These are phyloP conservation scores for Fusarium longipes DNA, from an alignment of 2,329 filamentous ascomycete genomes.

Conservation along the genomic window DNA sequence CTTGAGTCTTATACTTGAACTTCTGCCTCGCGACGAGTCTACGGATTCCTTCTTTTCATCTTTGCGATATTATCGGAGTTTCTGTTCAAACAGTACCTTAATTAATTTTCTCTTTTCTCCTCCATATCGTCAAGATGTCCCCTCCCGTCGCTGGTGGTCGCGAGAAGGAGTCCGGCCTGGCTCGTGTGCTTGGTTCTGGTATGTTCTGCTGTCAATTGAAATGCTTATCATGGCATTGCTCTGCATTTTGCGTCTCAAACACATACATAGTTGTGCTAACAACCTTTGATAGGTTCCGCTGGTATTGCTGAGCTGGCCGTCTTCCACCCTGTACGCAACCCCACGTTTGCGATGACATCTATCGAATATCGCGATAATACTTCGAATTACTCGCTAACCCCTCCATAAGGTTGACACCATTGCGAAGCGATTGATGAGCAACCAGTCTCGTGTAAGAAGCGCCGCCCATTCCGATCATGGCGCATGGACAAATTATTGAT, in stretches of 20 bases:
- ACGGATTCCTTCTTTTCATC: slow-evolving; percentile 13
- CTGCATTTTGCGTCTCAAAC: background rate
- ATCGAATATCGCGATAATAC: slow-evolving; percentile 5
- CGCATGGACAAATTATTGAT: slow-evolving; percentile 30
- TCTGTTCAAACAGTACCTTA: slow-evolving; percentile 4
- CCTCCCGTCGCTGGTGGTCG: slow-evolving; percentile 60
- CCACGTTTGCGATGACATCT: slow-evolving; percentile 19
- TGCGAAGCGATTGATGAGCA: slow-evolving; percentile 99
- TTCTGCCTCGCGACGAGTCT: slow-evolving; percentile 29
- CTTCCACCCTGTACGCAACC: slow-evolving; percentile 81
- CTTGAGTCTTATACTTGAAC: slow-evolving; percentile 23
- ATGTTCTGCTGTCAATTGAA: slow-evolving; percentile 41
- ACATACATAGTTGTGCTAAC: slow-evolving; percentile 34
- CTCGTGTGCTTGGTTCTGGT: slow-evolving; percentile 93
- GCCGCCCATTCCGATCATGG: slow-evolving; percentile 51
- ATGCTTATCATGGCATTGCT: slow-evolving; percentile 1
- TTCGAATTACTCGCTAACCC: slow-evolving; percentile 35
- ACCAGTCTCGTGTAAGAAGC: slow-evolving; percentile 75
- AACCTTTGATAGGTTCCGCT: slow-evolving; percentile 75
- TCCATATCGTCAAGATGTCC: slow-evolving; percentile 63
- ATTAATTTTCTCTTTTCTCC: background rate
- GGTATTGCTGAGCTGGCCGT: slow-evolving; percentile 93
- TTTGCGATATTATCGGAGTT: slow-evolving; percentile 16
- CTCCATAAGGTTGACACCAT: slow-evolving; percentile 86
- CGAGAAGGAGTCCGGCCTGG: slow-evolving; percentile 88